A percentile compares a stretch with the other conserved stretches of the same genome.
phyloP scores from a whole-genome alignment of 2,329 filamentous ascomycete genomes.

The Fusarium annulatum region DNA sequence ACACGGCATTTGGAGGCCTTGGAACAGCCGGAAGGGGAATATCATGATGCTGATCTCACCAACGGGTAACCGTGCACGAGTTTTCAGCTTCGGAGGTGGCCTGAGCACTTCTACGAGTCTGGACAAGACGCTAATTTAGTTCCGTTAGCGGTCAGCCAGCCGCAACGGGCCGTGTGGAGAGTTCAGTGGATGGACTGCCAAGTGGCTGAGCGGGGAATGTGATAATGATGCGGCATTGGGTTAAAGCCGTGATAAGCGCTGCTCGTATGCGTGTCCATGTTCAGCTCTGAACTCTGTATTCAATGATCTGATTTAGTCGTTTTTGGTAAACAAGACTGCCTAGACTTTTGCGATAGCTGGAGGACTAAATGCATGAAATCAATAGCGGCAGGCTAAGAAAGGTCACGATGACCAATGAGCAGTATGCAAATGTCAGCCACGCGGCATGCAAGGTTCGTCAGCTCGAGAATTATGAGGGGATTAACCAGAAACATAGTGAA shows the following conservation, averaged over 20 bases:
- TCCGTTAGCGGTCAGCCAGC: background rate
- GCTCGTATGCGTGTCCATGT: background rate
- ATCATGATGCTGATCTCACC: background rate
- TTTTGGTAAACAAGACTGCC: too few relatives aligned
- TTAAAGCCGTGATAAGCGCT: background rate
- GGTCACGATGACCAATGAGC: background rate
- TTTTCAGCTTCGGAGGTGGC: constrained; percentile 1
- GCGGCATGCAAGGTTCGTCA: background rate
- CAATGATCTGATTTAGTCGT: background rate
- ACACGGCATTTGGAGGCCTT: background rate
- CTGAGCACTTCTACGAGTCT: background rate
- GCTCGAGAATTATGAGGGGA: background rate
- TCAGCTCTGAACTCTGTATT: constrained; percentile 1
- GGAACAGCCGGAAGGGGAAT: background rate
- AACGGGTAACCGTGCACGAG: background rate
- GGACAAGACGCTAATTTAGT: background rate
- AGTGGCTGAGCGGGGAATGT: constrained; percentile 4
- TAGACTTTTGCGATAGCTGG: background rate
- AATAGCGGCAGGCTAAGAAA: background rate
- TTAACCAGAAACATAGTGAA: background rate
- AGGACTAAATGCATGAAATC: background rate
- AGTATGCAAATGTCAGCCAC: background rate
- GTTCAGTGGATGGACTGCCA: background rate
- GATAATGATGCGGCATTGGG: background rate
- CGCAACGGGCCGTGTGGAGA: background rate